Conservation (phyloP, 768 basidiomycete species). For the Polyporus arcularius region DNA sequence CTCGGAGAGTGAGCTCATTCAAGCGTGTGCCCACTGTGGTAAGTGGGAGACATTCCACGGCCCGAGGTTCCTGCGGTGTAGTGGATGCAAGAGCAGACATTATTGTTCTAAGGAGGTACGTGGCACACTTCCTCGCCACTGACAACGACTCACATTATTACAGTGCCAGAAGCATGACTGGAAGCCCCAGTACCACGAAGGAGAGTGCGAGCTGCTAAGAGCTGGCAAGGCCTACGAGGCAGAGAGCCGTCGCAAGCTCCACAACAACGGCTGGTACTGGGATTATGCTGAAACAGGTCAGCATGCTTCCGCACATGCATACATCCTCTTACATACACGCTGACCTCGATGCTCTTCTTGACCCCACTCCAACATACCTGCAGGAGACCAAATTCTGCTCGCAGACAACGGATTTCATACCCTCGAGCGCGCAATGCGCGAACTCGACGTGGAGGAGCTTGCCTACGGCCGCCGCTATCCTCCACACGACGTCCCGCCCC, state of each 20-base stretch:
- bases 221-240: neutral
- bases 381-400: neutral
- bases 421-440: neutral
- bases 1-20: neutral
- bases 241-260: neutral
- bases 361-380: too few species aligned
- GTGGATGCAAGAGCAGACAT: slow-evolving; percentile 1
- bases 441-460: neutral
- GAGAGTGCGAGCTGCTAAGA: too few species aligned
- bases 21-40: slow-evolving; percentile 10
- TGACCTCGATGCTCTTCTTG: too few species aligned
- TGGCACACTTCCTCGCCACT: too few species aligned
- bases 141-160: too few species aligned
- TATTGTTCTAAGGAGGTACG: too few species aligned
- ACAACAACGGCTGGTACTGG: slow-evolving; percentile 3
- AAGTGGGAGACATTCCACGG: neutral
- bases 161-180: too few species aligned
- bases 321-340: too few species aligned
- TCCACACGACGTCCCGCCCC: neutral
- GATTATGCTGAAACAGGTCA: slow-evolving; percentile 1
- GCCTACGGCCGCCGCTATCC: neutral
- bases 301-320: neutral
- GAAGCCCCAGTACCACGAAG: too few species aligned
- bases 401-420: neutral
- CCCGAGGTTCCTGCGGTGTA: slow-evolving; percentile 5